Base-by-base conservation (phyloP, 2,329 filamentous ascomycete species). In the Nannizziopsis arthrosporioides region DNA sequence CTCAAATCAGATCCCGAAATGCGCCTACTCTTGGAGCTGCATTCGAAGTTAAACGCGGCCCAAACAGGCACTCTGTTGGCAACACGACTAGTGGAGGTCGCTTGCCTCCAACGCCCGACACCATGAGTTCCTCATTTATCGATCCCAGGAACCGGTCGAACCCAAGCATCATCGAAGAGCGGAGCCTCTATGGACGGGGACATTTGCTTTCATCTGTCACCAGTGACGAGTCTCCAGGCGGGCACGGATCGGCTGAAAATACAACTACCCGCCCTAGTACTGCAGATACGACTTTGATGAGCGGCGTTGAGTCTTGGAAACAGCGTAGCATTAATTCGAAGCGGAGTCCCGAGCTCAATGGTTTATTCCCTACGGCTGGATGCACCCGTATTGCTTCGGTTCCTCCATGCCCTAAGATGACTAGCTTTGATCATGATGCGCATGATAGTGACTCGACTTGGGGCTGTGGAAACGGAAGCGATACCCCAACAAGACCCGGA, bases 81-180 rank as follows among this genome's bases (percentile, higher is more conserved):
- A 42, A 49, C 27, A 17, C 11, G 11, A 19, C 27, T n/a, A 41
- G 8, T 45, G 63, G 59, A 4, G 54, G 59, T 9, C 60, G 57
- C 12, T 56, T 69, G 3, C 67, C 67, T 15, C 67, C 66, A 10
- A 69, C 67, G 1, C 67, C 67, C 2, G 67, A 69, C 45, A 69
- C 67, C 1, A 68, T 69, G 67, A 68, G 63, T 41, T 68, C 65
- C 2, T 62, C 63, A 41, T 58, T 62, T 44, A 59, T 58, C 17
- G 55, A 55, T 6, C 56, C 55, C 1, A 57, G 58, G 11, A 62
- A 62, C 35, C 52, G 60, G 18, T 67, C 65, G 1, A 63, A 65
- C 38, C 57, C 60, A 15, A 68, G 64, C 43, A 62, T 63, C 44
- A 53, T 56, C 27, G 57, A 56, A 1, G 61, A 58, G 22, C 63